These are phyloP conservation scores for Brassica hybrid DNA, from an alignment of 441 rosid species.

Conservation along the genomic window DNA sequence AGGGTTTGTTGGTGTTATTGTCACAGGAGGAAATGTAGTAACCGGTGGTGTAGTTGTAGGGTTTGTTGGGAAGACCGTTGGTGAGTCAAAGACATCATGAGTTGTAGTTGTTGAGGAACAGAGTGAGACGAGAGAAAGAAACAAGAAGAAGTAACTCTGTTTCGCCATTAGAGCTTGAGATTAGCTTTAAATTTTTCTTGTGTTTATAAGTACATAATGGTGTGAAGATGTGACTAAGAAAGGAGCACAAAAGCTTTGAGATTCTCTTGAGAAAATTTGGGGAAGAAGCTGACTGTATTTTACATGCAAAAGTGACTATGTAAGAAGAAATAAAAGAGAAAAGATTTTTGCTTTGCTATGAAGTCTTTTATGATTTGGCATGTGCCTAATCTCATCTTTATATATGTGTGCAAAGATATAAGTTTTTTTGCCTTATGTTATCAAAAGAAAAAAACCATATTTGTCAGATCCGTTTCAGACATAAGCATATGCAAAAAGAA, in stretches of 20 bases:
- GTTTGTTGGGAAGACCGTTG: constrained; percentile 52
- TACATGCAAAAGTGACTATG: constrained; percentile 53
- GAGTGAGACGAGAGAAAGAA: constrained; percentile 52
- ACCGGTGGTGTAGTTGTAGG: constrained; percentile 50
- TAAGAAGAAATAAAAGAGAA: constrained; percentile 33
- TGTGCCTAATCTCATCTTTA: constrained; percentile 33
- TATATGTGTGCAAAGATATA: constrained; percentile 27
- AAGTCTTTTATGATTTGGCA: constrained; percentile 53
- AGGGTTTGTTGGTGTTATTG: constrained; percentile 56
- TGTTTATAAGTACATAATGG: constrained; percentile 34
- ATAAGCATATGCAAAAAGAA: constrained; percentile 43
- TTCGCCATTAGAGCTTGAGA: constrained; percentile 53
- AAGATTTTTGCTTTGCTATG: constrained; percentile 70
- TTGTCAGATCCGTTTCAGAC: constrained; percentile 47
- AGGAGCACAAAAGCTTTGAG: constrained; percentile 36
- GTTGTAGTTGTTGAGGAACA: constrained; percentile 55
- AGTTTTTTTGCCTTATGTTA: constrained; percentile 28
- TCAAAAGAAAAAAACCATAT: constrained; percentile 12
- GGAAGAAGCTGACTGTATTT: constrained; percentile 51
- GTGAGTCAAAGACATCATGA: constrained; percentile 52
- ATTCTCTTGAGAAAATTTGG: constrained; percentile 38
- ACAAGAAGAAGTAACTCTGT: constrained; percentile 47
- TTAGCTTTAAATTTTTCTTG: constrained; percentile 16
- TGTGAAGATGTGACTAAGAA: not conserved
- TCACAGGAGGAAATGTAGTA: constrained; percentile 46